phyloP scores from a whole-genome alignment of 257 asterid species.

The Phtheirospermum japonicum region DNA sequence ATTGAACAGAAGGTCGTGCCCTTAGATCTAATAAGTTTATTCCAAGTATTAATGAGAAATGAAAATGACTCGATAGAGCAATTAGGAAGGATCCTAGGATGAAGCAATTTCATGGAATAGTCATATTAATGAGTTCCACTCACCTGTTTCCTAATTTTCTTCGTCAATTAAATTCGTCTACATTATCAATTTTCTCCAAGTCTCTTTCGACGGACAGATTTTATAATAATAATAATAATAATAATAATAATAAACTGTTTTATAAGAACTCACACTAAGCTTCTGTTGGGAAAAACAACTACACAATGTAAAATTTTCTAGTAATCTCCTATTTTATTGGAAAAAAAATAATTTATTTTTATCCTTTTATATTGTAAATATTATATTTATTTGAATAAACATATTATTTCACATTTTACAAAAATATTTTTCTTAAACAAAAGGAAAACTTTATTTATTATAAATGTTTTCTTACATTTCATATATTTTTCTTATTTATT shows the following conservation, averaged over 20 bases:
- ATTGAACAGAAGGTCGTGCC: neutral
- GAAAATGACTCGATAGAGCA: neutral
- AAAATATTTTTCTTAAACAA: too few species aligned
- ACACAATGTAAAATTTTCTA: too few species aligned
- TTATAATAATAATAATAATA: neutral
- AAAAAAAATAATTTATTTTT: too few species aligned
- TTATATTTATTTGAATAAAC: too few species aligned
- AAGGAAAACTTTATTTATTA: too few species aligned
- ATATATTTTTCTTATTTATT: too few species aligned
- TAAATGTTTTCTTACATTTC: too few species aligned
- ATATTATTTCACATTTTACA: too few species aligned
- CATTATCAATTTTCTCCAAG: neutral
- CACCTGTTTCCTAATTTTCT: slow-evolving; percentile 12
- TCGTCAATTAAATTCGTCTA: slow-evolving; percentile 18
- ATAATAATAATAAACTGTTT: neutral
- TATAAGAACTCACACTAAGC: too few species aligned
- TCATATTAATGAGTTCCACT: slow-evolving; percentile 9
- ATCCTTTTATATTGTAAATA: too few species aligned
- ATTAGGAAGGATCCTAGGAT: slow-evolving; percentile 39
- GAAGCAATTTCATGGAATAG: slow-evolving; percentile 22
- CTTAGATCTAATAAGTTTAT: neutral
- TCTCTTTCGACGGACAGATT: neutral
- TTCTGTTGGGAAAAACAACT: too few species aligned
- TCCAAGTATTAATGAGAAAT: neutral
- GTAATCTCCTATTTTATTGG: too few species aligned